Base-by-base conservation (phyloP, 202 grass and related monocot genomes). In the Eragrostis tef region DNA sequence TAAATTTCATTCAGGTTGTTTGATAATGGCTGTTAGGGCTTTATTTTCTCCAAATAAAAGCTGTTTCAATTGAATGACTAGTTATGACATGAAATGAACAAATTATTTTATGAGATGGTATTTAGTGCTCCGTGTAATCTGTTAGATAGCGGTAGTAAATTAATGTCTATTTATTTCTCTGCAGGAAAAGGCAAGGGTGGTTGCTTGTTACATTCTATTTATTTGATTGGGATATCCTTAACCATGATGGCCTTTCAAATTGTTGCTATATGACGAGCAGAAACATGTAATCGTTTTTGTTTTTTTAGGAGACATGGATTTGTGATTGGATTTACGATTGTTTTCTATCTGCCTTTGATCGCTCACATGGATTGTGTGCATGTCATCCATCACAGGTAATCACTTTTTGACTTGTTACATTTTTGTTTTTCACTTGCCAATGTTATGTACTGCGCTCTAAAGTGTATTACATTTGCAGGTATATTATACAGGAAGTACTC, bases 401-500 rank as follows among this genome's bases (percentile, higher is more conserved):
- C n/a, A n/a, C n/a, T n/a, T n/a, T n/a, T n/a, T n/a, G n/a, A n/a
- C n/a, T 68, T 81, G 26, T 73, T 87, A 56, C 29, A 31, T 52
- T 83, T 43, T 88, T 24, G 9, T 4, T 74, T 13, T 25, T 73
- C 52, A 16, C 14, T 53, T 78, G 21, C 7, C 57, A 34, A 71
- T 60, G 71, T 45, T 47, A 76, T 26, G 64, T 72, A 13, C 15
- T 64, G 29, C 51, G 6, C 1, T 89, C 70, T 66, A 39, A 83
- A 87, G 34, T 46, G 21, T 13, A 24, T 83, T 70, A 26, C 14
- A 72, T 85, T 90, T 91, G 42, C 82, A 97, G 94, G 89, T 97
- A 90, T 92, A 74, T 92, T 85, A 83, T 90, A 94, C 10, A 87
- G 91, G n/a, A 97, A 87, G 82, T 89, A 87, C 70, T 90, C 91